phyloP scores from a whole-genome alignment of 129 eudicot species.

The Glebionis coronaria region DNA sequence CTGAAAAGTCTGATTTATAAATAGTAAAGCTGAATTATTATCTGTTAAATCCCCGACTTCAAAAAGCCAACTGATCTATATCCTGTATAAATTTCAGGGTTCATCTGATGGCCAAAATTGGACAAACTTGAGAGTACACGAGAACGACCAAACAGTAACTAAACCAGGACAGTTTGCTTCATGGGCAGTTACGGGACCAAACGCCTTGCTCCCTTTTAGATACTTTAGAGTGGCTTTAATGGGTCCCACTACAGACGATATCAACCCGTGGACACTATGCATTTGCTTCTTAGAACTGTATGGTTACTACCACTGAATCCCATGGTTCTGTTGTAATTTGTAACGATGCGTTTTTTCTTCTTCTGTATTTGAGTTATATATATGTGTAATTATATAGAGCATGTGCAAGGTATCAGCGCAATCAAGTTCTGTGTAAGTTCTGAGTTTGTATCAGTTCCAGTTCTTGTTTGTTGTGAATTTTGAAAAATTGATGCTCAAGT shows the following conservation, averaged over 20 bases:
- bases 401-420: conserved; percentile 10
- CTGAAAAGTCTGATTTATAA: too few species aligned
- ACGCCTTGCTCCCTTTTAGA: conserved; percentile 88
- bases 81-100: conserved; percentile 47
- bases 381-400: conserved; percentile 14
- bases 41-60: too few species aligned
- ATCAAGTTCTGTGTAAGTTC: not conserved
- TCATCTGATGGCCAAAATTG: conserved; percentile 81
- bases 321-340: conserved; percentile 14
- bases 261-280: conserved; percentile 83
- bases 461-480: conserved; percentile 13
- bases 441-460: conserved; percentile 3
- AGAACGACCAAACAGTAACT: conserved; percentile 76
- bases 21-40: too few species aligned
- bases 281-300: conserved; percentile 92
- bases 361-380: not conserved
- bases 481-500: conserved; percentile 2
- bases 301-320: conserved; percentile 63
- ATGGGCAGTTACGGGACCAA: conserved; percentile 78
- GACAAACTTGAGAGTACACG: conserved; percentile 85
- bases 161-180: conserved; percentile 96
- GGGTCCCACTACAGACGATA: conserved; percentile 67
- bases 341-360: not conserved
- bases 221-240: conserved; percentile 68
- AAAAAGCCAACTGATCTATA: conserved; percentile 1